Evolutionary conservation across 2,329 filamentous ascomycete genomes (phyloP), one percentile per base, ranked within the genome.

Genomic region (Plenodomus biglobosus): DNA sequence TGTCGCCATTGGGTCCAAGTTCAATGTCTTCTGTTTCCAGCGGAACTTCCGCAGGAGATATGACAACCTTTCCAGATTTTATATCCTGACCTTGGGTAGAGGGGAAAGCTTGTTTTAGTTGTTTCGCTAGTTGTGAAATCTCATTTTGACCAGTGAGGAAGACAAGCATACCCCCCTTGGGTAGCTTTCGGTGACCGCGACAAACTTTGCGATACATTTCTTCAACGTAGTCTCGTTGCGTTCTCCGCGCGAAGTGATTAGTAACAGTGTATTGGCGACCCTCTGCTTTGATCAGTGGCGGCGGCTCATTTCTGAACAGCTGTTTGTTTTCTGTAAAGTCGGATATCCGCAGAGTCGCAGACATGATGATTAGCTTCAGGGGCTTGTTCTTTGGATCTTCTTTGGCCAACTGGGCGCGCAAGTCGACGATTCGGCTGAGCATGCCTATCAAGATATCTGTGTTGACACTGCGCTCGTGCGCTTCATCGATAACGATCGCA

Each of bases 391-490:
- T 81, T 0, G 85, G 76, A 51, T 94, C 83, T 68, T 94, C 87
- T 51, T 81, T 76, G 7, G 83, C 83, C 74, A 96, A 81, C 34
- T 90, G 83, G 44, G 86, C 82, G 50, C 94, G 83, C 44, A 96
- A 76, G 59, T 90, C 90, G 40, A 96, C 89, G 27, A 97, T 91
- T 64, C 92, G 85, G 65, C 92, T 96, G 15, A 97, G 83, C 85
- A 99, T 95, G 42, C 94, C 94, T 58, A 99, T 92, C n/a, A 99
- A 76, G 35, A 99, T 95, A 69, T 99, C 95, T 0, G 95, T 99
- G 66, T 99, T 97, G 62, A 96, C 89, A 64, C 91, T 97, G 62
- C 95, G 84, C 71, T 99, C 94, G 75, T 99, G 94, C 1, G 94
- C 94, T 73, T 99, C 94, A 64, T 99, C 94, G 52, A 99, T 92